Percentiles rank a stretch among this genome's conserved stretches.
Evolutionary conservation across 805 yeast species (phyloP).

Genomic region (Saccharomyces eubayanus): DNA sequence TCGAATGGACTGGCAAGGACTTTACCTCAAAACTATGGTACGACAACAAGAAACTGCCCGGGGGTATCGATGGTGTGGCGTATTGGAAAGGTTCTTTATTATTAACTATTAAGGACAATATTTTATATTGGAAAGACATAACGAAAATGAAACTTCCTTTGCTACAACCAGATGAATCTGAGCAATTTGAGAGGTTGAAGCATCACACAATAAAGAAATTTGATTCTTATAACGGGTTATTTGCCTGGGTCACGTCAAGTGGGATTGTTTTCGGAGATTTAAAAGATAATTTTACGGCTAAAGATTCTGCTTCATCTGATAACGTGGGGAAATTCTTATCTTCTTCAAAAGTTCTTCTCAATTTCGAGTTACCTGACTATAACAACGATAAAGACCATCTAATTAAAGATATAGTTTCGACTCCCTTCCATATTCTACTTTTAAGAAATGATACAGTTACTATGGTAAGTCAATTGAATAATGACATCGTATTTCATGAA

Average conservation of each 20-base stretch:
- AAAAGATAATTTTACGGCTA: slow-evolving; percentile 6
- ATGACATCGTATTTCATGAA: slow-evolving; percentile 38
- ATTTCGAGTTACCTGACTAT: slow-evolving; percentile 34
- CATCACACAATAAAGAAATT: slow-evolving; percentile 30
- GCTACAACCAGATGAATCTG: slow-evolving; percentile 30
- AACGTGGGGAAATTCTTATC: slow-evolving; percentile 22
- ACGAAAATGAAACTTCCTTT: slow-evolving; percentile 12
- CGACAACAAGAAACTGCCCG: not conserved
- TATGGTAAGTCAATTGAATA: slow-evolving; percentile 44
- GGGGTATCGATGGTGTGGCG: slow-evolving; percentile 21
- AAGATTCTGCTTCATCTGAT: slow-evolving; percentile 6
- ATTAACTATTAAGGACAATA: slow-evolving; percentile 8
- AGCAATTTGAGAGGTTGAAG: slow-evolving; percentile 32
- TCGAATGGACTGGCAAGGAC: not conserved
- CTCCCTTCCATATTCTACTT: slow-evolving; percentile 47
- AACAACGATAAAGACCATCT: slow-evolving; percentile 11
- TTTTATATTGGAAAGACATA: slow-evolving; percentile 16
- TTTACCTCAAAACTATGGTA: not conserved
- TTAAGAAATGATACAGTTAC: slow-evolving; percentile 38
- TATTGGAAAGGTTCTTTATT: slow-evolving; percentile 18
- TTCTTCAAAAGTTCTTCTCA: slow-evolving; percentile 34
- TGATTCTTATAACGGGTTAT: slow-evolving; percentile 19
- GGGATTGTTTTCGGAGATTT: slow-evolving; percentile 40
- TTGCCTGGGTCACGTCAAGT: slow-evolving; percentile 42
- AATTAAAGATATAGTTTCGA: slow-evolving; percentile 37